Conservation (phyloP, 768 basidiomycete genomes). For the Psilocybe subaeruginosa region DNA sequence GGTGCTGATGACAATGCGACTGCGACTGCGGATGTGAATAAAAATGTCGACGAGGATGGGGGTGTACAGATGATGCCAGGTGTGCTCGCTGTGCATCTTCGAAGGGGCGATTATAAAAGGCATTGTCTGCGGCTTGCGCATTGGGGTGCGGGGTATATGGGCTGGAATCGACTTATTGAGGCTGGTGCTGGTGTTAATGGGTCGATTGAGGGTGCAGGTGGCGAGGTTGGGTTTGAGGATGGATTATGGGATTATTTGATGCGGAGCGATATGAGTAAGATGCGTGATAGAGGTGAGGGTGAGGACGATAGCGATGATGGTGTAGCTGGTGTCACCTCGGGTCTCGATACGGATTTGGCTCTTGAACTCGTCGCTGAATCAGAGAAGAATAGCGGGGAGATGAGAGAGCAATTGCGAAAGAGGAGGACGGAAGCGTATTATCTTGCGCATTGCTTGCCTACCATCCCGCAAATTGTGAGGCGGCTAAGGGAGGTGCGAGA, state of each 20-base stretch:
- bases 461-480: slow-evolving; percentile 41
- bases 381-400: slow-evolving; percentile 12
- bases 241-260: neutral
- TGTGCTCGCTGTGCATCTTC: slow-evolving; percentile 56
- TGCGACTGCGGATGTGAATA: too few relatives aligned
- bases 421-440: slow-evolving; percentile 32
- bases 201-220: neutral
- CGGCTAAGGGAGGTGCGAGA: slow-evolving; percentile 36
- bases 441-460: slow-evolving; percentile 46
- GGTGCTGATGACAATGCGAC: too few relatives aligned
- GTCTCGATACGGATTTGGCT: neutral
- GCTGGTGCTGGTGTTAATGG: neutral
- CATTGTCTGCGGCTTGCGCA: slow-evolving; percentile 55
- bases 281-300: neutral
- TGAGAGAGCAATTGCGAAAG: neutral
- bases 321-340: neutral
- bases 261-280: neutral
- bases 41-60: too few relatives aligned
- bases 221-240: neutral
- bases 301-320: neutral
- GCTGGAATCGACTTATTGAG: slow-evolving; percentile 47
- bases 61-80: slow-evolving; percentile 26
- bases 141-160: slow-evolving; percentile 50
- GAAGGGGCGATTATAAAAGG: slow-evolving; percentile 58
- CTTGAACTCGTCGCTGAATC: neutral